Evolutionary conservation across 1,139 yeast species (phyloP).

Genomic region (Geotrichum klebahnii): DNA sequence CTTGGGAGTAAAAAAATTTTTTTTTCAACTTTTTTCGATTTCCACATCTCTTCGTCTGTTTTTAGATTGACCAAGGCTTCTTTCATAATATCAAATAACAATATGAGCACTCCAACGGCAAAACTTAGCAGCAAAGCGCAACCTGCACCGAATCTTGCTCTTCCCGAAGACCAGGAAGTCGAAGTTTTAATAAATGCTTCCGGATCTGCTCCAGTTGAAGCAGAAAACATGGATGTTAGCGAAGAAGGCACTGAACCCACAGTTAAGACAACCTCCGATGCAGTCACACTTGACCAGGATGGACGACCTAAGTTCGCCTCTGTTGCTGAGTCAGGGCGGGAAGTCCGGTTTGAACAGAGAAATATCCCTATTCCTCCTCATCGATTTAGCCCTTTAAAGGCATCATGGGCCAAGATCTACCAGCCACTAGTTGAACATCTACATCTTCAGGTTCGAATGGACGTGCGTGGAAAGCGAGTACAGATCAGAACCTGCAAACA

Average conservation of each 20-base stretch:
- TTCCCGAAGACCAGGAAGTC: constrained; percentile 44
- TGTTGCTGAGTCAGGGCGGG: constrained; percentile 60
- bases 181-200: constrained; percentile 68
- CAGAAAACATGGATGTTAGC: constrained; percentile 34
- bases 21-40: background rate
- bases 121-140: constrained; percentile 29
- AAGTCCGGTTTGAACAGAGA: constrained; percentile 77
- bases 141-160: constrained; percentile 29
- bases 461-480: constrained; percentile 69
- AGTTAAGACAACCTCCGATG: constrained; percentile 34
- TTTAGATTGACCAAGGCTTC: background rate
- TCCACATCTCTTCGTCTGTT: background rate
- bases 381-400: constrained; percentile 87
- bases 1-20: background rate
- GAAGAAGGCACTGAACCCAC: constrained; percentile 31
- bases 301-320: constrained; percentile 88
- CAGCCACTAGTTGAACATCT: constrained; percentile 94
- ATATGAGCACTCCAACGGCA: constrained; percentile 75
- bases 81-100: background rate
- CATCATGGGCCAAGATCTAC: constrained; percentile 87
- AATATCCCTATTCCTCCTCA: constrained; percentile 95
- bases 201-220: constrained; percentile 38
- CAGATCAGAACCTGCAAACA: constrained; percentile 77
- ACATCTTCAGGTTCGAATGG: constrained; percentile 94
- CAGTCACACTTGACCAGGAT: constrained; percentile 64